Conservation (phyloP, 495 filamentous ascomycete species). For the Cercophora sp. region DNA sequence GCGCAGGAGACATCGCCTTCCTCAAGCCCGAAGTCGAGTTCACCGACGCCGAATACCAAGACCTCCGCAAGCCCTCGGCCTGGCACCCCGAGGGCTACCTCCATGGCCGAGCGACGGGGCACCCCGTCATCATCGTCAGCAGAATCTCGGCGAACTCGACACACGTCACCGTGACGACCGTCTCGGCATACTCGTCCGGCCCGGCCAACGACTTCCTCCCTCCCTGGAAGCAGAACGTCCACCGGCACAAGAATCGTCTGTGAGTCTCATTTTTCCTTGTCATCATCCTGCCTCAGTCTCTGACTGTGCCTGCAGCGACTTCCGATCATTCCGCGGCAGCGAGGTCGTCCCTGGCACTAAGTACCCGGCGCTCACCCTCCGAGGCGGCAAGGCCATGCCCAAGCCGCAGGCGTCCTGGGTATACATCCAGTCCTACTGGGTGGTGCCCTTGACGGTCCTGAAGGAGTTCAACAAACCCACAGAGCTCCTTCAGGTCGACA, state of each 20-base stretch:
- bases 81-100: constrained; percentile 13
- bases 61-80: constrained; percentile 4
- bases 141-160: constrained; percentile 7
- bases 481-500: no score
- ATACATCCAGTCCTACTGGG: constrained; percentile 17
- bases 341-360: background rate
- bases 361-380: constrained; percentile 19
- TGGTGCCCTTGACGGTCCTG: constrained; percentile 22
- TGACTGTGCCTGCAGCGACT: no score
- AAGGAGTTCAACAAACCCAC: constrained; percentile 19
- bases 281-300: no score
- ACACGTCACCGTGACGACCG: constrained; percentile 24
- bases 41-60: background rate
- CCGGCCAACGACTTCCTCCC: constrained; percentile 19
- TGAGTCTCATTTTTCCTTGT: no score
- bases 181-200: constrained; percentile 30
- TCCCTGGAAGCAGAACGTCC: constrained; percentile 25
- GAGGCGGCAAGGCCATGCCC: constrained; percentile 14
- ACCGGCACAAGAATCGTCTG: constrained; percentile 14
- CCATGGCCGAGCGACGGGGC: constrained; percentile 17
- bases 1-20: constrained; percentile 29
- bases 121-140: constrained; percentile 33
- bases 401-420: constrained; percentile 33
- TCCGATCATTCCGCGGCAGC: constrained; percentile 29
- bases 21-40: constrained; percentile 17